These are phyloP conservation scores for Sarocladiaceae sp. DNA, from an alignment of 2,329 filamentous ascomycete genomes.

Conservation along the genomic window DNA sequence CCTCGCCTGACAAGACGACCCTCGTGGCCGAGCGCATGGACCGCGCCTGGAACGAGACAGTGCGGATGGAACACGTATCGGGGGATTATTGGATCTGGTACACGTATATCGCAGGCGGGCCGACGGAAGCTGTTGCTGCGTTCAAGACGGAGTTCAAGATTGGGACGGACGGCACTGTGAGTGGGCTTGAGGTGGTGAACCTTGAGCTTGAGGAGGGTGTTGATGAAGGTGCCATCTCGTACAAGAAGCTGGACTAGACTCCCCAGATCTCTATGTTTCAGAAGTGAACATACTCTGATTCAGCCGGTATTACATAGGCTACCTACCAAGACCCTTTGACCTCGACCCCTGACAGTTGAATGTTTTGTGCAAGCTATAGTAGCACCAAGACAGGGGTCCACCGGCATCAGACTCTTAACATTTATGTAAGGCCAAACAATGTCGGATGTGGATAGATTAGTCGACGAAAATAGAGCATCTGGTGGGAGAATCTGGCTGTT, in stretches of 20 bases:
- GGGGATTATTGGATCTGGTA: constrained; percentile 21
- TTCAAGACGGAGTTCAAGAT: constrained; percentile 4
- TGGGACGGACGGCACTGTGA: constrained; percentile 7
- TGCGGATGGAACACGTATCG: constrained; percentile 21
- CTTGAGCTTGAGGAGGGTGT: not conserved
- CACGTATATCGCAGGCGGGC: constrained; percentile 12
- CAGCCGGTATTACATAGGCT: no score
- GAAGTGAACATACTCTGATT: no score
- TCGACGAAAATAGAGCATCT: no score
- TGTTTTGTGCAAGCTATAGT: no score
- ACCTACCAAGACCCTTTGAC: no score
- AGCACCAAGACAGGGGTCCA: no score
- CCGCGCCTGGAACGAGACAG: constrained; percentile 16
- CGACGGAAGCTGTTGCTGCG: not conserved
- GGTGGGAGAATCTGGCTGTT: no score
- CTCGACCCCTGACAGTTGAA: no score
- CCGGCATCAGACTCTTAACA: no score
- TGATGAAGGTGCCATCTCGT: constrained; percentile 4
- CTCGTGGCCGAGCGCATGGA: constrained; percentile 19
- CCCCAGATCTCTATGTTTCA: no score
- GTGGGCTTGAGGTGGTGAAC: not conserved
- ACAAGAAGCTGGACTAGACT: constrained; percentile 9
- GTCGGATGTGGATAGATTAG: no score
- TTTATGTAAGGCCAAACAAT: no score
- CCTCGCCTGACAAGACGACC: constrained; percentile 12